These are phyloP conservation scores for Penicillium verhagenii DNA, from an alignment of 495 filamentous ascomycete genomes.

Conservation along the genomic window DNA sequence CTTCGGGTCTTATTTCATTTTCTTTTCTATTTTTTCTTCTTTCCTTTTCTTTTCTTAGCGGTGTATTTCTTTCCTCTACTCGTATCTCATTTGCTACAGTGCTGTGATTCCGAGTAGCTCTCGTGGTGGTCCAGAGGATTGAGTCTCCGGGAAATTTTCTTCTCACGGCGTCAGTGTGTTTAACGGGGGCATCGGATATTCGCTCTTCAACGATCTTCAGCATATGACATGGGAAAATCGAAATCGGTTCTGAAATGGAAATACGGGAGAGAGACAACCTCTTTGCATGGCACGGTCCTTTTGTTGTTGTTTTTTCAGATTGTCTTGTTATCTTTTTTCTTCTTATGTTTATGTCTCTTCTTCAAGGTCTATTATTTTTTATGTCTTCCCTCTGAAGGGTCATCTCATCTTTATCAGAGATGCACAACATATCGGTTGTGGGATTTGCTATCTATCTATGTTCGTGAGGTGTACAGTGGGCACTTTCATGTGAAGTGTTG, in stretches of 20 bases:
- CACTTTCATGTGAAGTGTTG: slow-evolving; percentile 23
- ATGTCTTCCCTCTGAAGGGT: neutral
- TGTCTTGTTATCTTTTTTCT: slow-evolving; percentile 16
- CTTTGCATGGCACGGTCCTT: slow-evolving; percentile 20
- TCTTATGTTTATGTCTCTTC: slow-evolving; percentile 16
- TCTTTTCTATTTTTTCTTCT: slow-evolving; percentile 20
- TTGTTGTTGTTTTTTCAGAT: slow-evolving; percentile 21
- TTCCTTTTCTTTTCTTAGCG: slow-evolving; percentile 27
- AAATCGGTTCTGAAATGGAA: slow-evolving; percentile 18
- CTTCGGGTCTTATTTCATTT: too few species aligned
- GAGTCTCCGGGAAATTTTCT: slow-evolving; percentile 12
- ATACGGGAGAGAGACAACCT: slow-evolving; percentile 19
- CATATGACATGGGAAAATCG: slow-evolving; percentile 23
- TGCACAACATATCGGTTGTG: slow-evolving; percentile 15
- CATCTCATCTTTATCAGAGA: slow-evolving; percentile 16
- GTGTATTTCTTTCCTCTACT: slow-evolving; percentile 13
- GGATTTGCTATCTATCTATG: slow-evolving; percentile 25
- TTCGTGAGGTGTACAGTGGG: slow-evolving; percentile 28
- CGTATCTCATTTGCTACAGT: slow-evolving; percentile 11
- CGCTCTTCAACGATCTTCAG: slow-evolving; percentile 22
- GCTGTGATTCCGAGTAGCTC: too few species aligned
- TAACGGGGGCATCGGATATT: slow-evolving; percentile 12
- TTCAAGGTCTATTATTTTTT: slow-evolving; percentile 3
- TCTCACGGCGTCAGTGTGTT: slow-evolving; percentile 27
- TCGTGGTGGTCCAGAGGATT: slow-evolving; percentile 9